These are phyloP conservation scores for Scedosporium minutisporum DNA, from an alignment of 2,329 filamentous ascomycete genomes.

Conservation along the genomic window DNA sequence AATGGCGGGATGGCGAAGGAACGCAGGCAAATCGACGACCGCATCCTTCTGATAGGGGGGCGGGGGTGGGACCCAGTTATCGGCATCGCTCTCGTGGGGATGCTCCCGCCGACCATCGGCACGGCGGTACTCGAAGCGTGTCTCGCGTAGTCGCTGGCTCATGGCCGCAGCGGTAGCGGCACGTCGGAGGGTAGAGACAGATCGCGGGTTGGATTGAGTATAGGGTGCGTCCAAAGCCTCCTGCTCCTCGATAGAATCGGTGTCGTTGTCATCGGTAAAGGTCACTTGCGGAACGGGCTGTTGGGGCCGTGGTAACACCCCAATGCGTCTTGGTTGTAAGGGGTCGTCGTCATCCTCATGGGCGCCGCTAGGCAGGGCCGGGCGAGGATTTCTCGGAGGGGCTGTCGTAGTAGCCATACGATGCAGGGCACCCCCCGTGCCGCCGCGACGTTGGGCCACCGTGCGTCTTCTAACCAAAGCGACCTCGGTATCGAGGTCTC, in stretches of 20 bases:
- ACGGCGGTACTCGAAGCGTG: slow-evolving; percentile 53
- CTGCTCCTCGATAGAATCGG: slow-evolving; percentile 42
- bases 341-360: slow-evolving; percentile 38
- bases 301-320: slow-evolving; percentile 19
- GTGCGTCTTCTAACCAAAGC: slow-evolving; percentile 69
- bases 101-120: slow-evolving; percentile 63
- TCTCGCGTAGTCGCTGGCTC: slow-evolving; percentile 55
- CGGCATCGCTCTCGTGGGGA: slow-evolving; percentile 78
- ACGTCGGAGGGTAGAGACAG: slow-evolving; percentile 58
- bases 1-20: slow-evolving; percentile 40
- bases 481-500: slow-evolving; percentile 68
- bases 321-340: slow-evolving; percentile 40
- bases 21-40: slow-evolving; percentile 45
- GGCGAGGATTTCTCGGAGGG: slow-evolving; percentile 13
- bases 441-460: slow-evolving; percentile 50
- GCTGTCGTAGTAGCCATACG: slow-evolving; percentile 36
- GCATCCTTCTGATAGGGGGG: slow-evolving; percentile 67
- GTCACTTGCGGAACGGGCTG: slow-evolving; percentile 7
- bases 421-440: slow-evolving; percentile 35
- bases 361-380: slow-evolving; percentile 18
- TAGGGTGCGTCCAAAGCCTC: slow-evolving; percentile 63
- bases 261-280: slow-evolving; percentile 29
- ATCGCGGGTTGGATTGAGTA: slow-evolving; percentile 62
- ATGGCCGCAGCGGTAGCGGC: slow-evolving; percentile 69
- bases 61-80: slow-evolving; percentile 80